Evolutionary conservation across 208 protist genomes (phyloP).

Genomic region (Leishmania major): DNA sequence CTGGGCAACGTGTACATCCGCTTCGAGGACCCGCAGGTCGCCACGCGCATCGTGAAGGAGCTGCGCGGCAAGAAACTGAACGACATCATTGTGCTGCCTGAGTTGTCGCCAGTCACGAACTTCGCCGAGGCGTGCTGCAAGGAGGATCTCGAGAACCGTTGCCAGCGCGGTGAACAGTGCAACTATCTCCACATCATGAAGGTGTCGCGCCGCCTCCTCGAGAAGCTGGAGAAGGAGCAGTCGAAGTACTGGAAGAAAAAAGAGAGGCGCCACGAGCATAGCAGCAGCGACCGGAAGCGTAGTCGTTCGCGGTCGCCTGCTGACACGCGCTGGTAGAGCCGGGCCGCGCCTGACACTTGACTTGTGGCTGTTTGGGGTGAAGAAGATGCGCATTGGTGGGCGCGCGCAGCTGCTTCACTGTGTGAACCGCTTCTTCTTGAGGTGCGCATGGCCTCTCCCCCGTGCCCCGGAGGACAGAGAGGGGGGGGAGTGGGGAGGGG

Average conservation of each 20-base stretch:
- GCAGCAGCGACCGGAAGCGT: constrained; percentile 51
- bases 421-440: not conserved
- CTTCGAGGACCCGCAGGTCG: constrained; percentile 91
- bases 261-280: constrained; percentile 34
- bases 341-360: no score
- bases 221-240: constrained; percentile 89
- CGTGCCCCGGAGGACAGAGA: not conserved
- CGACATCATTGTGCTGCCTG: constrained; percentile 87
- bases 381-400: not conserved
- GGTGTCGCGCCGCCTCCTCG: constrained; percentile 80
- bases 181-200: constrained; percentile 98
- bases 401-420: not conserved
- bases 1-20: constrained; percentile 98
- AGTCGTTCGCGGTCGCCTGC: constrained; percentile 23
- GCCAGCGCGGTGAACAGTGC: constrained; percentile 95
- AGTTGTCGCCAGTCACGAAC: constrained; percentile 98
- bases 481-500: no score
- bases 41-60: constrained; percentile 73
- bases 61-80: constrained; percentile 90
- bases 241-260: constrained; percentile 75
- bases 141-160: constrained; percentile 94
- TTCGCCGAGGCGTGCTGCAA: constrained; percentile 98
- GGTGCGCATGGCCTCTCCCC: no score
- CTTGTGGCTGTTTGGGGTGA: not conserved
- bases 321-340: not conserved